Base-by-base conservation (phyloP, 352 stramenopile species). In the Blastocystis sp. region DNA sequence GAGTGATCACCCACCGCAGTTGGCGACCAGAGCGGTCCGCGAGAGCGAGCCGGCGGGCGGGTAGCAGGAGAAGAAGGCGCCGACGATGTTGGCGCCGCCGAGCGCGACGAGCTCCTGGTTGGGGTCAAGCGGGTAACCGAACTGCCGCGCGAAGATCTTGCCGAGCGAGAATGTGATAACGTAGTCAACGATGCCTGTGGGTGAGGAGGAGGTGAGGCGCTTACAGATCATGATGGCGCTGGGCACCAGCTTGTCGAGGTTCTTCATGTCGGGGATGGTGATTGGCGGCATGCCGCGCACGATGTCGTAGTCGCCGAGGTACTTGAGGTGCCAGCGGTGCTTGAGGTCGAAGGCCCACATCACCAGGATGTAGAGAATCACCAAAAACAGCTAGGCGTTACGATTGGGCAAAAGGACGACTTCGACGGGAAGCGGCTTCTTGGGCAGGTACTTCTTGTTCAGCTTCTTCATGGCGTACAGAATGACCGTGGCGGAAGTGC, bases 81-180 rank as follows among this genome's bases (percentile, higher is more conserved):
- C 89, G 21, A 90, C 87, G 28, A 90, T 74, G 57, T 54, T 77
- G 34, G 89, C 74, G 19, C 64, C 61, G n/a, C 89, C 89, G 19
- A 90, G n/a, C 21, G 89, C 89, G 1, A 91, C 65, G 3, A 91
- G 65, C 76, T 91, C 89, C 69, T 90, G 82, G 70, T 91, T 91
- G 52, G 70, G 52, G 45, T 80, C 57, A 0, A 91, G 59, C 14
- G 42, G 38, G 59, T 91, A 81, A 38, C 68, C 66, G 61, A 79
- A 82, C 9, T 89, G 57, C 14, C 89, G 48, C 24, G 80, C 89
- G 43, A 90, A 91, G 28, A 89, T 89, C 40, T 89, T 87, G 11
- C 63, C 88, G 14, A 90, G 64, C 6, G 89, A 90, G 54, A 90
- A 57, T 2, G 60, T 90, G 34, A 82, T 87, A 2, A 90, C 88